Base-by-base conservation (phyloP, 371 early-diverging fungal species). In the Basidiobolus meristosporus region DNA sequence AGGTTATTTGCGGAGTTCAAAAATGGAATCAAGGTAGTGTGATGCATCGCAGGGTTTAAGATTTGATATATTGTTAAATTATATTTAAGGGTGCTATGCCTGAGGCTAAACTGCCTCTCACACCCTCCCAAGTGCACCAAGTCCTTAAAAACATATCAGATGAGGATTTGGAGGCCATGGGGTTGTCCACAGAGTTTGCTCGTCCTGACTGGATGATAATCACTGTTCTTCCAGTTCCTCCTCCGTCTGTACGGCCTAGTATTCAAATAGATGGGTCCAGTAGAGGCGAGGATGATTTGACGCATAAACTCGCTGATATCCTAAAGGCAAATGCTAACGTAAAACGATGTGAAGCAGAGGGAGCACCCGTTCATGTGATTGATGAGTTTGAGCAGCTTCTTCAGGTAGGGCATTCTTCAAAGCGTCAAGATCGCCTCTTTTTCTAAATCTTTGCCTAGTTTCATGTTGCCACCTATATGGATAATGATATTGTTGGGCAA, bases 201-300 rank as follows among this genome's bases (percentile, higher is more conserved):
- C 75, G 98, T 19, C 99, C 99, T 5, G 99, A 99, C 55, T 97
- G 98, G 96, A 90, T 99, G 90, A 69, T 95, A 41, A 67, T 97
- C 34, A 83, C 88, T 3, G 82, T 85, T 3, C 63, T 99, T 39
- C 90, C 98, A 7, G 98, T 98, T 2, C 95, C 98, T 19, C 99
- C 99, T 6, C 95, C 97, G 51, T 73, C 91, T 29, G 98, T 99
- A 12, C 82, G 99, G 31, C 99, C 99, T 14, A 88, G 93, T 48
- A 90, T 99, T 57, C 73, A 77, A 46, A 82, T 95, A 80, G 96
- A 96, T 36, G 98, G 96, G 36, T 73, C 79, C 1, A 75, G 88
- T 43, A 65, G 86, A 36, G 75, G 81, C 48, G 97, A 99, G 66
- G 99, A 99, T 58, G 99, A 99, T 74, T 74, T 99, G 53, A 99